These are phyloP conservation scores for Aspergillus ochraceoroseus DNA, from an alignment of 2,329 filamentous ascomycete species.

Conservation along the genomic window DNA sequence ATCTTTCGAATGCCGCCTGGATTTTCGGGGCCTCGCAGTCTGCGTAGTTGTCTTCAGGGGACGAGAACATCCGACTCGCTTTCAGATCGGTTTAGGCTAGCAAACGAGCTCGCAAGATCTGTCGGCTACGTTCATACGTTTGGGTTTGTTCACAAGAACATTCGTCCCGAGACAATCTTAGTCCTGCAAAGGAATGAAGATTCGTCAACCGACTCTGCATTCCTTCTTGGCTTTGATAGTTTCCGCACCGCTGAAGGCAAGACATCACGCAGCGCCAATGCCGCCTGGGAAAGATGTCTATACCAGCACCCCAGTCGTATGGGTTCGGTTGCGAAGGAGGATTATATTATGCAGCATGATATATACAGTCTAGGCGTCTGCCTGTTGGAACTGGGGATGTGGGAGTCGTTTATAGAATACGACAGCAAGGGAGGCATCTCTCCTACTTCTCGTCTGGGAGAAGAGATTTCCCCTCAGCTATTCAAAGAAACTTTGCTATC, in stretches of 20 bases:
- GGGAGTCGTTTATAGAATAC: conserved; percentile 8
- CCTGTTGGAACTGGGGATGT: conserved; percentile 8
- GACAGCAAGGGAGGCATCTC: background rate
- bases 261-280: conserved; percentile 36
- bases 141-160: conserved; percentile 46
- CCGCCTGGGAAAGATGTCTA: conserved; percentile 36
- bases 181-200: conserved; percentile 6
- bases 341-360: conserved; percentile 13
- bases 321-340: background rate
- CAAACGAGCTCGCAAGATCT: conserved; percentile 30
- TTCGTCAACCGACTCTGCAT: conserved; percentile 17
- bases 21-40: background rate
- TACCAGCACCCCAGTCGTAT: conserved; percentile 47
- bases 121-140: conserved; percentile 39
- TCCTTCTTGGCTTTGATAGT: conserved; percentile 44
- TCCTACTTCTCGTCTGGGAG: too few relatives aligned
- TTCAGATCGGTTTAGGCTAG: conserved; percentile 12
- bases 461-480: too few relatives aligned
- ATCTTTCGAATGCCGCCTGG: background rate
- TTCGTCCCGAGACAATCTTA: conserved; percentile 41
- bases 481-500: conserved; percentile 11
- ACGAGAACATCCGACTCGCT: conserved; percentile 4
- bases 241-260: conserved; percentile 35
- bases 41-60: background rate
- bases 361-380: conserved; percentile 13